phyloP scores from a whole-genome alignment of 345 rosid species.

The Trapa bicornis region DNA sequence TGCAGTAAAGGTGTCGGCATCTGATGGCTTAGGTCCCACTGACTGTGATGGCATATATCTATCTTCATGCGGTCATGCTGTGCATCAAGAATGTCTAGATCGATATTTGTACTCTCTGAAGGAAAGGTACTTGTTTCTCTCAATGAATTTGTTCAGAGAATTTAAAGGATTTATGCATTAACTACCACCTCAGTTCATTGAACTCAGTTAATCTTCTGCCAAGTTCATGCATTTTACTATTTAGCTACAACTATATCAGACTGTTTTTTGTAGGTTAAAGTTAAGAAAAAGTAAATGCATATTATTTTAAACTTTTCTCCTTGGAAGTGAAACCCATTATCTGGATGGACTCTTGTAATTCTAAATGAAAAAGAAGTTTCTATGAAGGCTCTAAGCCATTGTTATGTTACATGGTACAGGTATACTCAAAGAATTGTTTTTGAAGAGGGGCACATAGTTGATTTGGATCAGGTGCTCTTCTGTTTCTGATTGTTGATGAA shows the following conservation, averaged over 20 bases:
- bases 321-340: background rate
- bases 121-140: conserved; percentile 44
- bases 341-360: background rate
- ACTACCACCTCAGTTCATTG: background rate
- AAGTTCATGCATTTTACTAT: background rate
- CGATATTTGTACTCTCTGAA: conserved; percentile 68
- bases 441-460: conserved; percentile 83
- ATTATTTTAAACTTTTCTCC: background rate
- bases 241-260: background rate
- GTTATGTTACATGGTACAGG: conserved; percentile 25
- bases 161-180: background rate
- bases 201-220: background rate
- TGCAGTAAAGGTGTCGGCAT: conserved; percentile 19
- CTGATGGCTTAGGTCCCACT: conserved; percentile 59
- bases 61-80: conserved; percentile 95
- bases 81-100: conserved; percentile 83
- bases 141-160: background rate
- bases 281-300: background rate
- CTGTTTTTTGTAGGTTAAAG: background rate
- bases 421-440: conserved; percentile 50
- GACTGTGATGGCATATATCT: conserved; percentile 83
- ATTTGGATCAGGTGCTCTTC: conserved; percentile 55
- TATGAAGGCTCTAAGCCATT: background rate
- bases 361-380: background rate
- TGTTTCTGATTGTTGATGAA: background rate